These are phyloP conservation scores for Paramecium biaurelia DNA, from an alignment of 73 alveolate genomes.

Conservation along the genomic window DNA sequence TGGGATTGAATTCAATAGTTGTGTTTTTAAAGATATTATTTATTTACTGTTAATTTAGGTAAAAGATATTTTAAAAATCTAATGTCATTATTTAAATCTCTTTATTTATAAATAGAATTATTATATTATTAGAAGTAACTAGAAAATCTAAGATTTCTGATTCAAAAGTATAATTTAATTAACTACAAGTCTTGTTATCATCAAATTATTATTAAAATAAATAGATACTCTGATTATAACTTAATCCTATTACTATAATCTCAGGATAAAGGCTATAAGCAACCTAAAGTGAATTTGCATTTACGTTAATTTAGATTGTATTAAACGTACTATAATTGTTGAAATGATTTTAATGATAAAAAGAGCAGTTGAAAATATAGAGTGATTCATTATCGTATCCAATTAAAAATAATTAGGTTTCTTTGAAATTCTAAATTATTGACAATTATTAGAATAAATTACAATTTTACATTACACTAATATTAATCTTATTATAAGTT, in stretches of 20 bases:
- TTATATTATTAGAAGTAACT: background rate
- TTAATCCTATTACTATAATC: background rate
- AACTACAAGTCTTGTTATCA: background rate
- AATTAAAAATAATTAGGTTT: background rate
- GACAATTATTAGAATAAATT: background rate
- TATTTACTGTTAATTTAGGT: background rate
- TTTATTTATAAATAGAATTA: background rate
- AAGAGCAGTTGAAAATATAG: background rate
- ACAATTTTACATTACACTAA: background rate
- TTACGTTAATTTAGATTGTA: background rate
- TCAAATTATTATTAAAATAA: background rate
- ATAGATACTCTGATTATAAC: background rate
- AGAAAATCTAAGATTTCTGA: background rate
- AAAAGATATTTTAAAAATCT: background rate
- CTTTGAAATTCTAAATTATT: background rate
- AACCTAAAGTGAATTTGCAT: background rate
- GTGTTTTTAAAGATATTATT: background rate
- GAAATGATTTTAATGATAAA: background rate
- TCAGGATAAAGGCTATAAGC: background rate
- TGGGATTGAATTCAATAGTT: background rate
- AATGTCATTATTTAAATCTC: background rate
- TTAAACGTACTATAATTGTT: no score
- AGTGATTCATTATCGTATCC: background rate
- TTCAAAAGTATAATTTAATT: background rate
- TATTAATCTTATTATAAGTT: background rate